phyloP scores from a whole-genome alignment of 768 basidiomycete genomes.

The Tylopilus sp. region DNA sequence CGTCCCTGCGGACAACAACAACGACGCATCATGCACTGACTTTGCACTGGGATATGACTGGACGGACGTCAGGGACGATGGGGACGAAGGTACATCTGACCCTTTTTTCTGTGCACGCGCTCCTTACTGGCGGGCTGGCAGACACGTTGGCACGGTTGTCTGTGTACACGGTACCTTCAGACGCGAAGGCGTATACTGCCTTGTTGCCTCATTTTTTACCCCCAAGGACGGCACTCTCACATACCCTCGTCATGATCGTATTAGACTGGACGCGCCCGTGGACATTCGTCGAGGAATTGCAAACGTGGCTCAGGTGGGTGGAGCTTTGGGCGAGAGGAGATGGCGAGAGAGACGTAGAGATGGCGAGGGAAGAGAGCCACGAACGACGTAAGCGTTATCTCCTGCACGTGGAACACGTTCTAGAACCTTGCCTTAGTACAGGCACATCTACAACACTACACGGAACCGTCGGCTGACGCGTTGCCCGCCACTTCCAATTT shows the following conservation, averaged over 20 bases:
- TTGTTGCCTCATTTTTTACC: slow-evolving; percentile 79
- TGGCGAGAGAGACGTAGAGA: slow-evolving; percentile 62
- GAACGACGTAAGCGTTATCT: slow-evolving; percentile 65
- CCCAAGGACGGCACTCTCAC: slow-evolving; percentile 59
- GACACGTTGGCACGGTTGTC: slow-evolving; percentile 89
- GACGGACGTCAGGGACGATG: slow-evolving; percentile 87
- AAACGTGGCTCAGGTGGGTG: slow-evolving; percentile 83
- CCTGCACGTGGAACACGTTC: background rate
- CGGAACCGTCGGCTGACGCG: slow-evolving; percentile 71
- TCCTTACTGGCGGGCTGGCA: slow-evolving; percentile 30
- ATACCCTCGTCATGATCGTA: slow-evolving; percentile 78
- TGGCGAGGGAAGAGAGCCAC: slow-evolving; percentile 73
- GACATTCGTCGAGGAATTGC: slow-evolving; percentile 82
- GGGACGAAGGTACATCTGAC: slow-evolving; percentile 77
- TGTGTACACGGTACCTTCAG: slow-evolving; percentile 86
- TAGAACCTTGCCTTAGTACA: slow-evolving; percentile 54
- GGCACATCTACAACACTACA: slow-evolving; percentile 85
- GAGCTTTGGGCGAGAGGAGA: slow-evolving; percentile 78
- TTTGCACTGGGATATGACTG: slow-evolving; percentile 93
- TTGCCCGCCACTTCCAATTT: slow-evolving; percentile 60
- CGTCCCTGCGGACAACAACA: slow-evolving; percentile 45
- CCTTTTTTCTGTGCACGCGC: background rate
- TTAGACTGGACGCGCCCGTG: slow-evolving; percentile 96
- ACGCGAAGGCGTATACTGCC: slow-evolving; percentile 63
- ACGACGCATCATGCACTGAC: slow-evolving; percentile 60